These are phyloP conservation scores for Rhazya stricta DNA, from an alignment of 257 asterid species.

Conservation along the genomic window DNA sequence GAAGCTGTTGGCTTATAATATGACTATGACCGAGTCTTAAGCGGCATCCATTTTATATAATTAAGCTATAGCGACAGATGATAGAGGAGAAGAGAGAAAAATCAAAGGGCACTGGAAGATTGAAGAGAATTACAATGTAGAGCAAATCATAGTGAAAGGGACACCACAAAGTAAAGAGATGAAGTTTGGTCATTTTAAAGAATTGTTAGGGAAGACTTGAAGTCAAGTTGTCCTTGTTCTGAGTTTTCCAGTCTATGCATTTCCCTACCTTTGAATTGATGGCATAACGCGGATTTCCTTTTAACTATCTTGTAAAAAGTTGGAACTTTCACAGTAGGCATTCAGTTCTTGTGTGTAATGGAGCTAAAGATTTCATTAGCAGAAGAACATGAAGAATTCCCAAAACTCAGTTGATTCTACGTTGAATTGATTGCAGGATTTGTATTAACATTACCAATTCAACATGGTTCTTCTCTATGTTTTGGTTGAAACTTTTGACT, in stretches of 20 bases:
- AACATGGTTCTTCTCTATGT: neutral
- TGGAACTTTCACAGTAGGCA: no score
- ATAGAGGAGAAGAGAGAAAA: neutral
- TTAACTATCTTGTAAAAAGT: no score
- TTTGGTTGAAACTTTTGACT: neutral
- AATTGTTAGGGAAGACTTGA: neutral
- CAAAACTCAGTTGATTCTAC: neutral
- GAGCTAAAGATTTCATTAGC: neutral
- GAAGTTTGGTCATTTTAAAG: neutral
- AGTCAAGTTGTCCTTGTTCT: slow-evolving; percentile 1
- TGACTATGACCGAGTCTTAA: no score
- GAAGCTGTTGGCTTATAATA: no score
- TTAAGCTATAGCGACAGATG: neutral
- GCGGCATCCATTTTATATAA: no score
- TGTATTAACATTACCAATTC: neutral
- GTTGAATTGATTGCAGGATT: neutral
- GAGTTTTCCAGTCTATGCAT: neutral
- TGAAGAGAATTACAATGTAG: neutral
- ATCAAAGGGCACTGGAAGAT: neutral
- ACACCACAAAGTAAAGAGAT: neutral
- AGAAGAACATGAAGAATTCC: neutral
- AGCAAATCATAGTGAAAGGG: neutral
- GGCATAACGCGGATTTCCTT: neutral
- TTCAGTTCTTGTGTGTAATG: neutral
- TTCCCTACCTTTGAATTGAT: neutral